These are phyloP conservation scores for Orbilia ellipsospora DNA, from an alignment of 2,329 filamentous ascomycete genomes.

Conservation along the genomic window DNA sequence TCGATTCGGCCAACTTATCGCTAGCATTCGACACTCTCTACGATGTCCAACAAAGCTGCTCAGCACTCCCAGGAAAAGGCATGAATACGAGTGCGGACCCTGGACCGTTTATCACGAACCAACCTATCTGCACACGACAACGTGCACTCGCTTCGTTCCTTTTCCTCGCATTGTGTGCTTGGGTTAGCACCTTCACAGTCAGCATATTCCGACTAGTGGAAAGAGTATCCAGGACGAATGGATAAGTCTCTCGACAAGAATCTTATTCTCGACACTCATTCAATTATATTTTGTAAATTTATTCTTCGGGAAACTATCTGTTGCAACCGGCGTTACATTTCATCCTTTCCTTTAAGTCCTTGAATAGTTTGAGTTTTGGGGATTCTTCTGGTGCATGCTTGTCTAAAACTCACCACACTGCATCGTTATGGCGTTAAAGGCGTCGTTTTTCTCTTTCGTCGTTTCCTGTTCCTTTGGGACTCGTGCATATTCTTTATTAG, in stretches of 20 bases:
- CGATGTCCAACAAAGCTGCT: conserved; percentile 70
- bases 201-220: conserved; percentile 79
- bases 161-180: conserved; percentile 84
- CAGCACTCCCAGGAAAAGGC: conserved; percentile 63
- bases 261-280: conserved; percentile 27
- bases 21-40: conserved; percentile 86
- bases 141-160: conserved; percentile 81
- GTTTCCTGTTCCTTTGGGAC: conserved; percentile 8
- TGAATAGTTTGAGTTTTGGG: conserved; percentile 17
- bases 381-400: conserved; percentile 23
- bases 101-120: conserved; percentile 24
- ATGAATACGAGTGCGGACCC: conserved; percentile 59
- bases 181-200: conserved; percentile 88
- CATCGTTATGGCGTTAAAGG: conserved; percentile 42
- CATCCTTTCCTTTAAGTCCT: conserved; percentile 21
- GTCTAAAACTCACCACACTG: conserved; percentile 20
- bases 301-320: neutral
- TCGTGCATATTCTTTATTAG: neutral
- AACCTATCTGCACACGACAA: conserved; percentile 71
- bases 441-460: conserved; percentile 31
- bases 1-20: conserved; percentile 91
- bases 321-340: conserved; percentile 12
- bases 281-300: conserved; percentile 2
- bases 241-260: conserved; percentile 3
- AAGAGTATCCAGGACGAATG: conserved; percentile 63